A percentile compares a stretch with the other conserved stretches of the same genome.
Conservation (phyloP, 257 asterid species). For the Ocimum tenuiflorum region DNA sequence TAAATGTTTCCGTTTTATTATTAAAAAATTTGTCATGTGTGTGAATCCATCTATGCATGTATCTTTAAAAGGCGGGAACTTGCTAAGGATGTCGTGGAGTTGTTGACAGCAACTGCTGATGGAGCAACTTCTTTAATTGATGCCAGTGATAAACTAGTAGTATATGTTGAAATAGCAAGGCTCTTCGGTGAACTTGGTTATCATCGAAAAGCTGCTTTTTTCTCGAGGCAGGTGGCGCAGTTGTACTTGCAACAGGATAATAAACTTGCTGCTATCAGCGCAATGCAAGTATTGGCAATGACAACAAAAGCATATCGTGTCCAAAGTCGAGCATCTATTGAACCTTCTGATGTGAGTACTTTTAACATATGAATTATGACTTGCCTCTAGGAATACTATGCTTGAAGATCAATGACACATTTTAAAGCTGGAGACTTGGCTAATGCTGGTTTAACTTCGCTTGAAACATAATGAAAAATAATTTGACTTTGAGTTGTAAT, state of each 20-base stretch:
- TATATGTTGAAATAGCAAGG: slow-evolving; percentile 85
- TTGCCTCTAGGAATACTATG: slow-evolving; percentile 18
- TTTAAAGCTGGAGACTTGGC: not conserved
- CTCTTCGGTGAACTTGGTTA: slow-evolving; percentile 93
- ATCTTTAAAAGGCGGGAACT: slow-evolving; percentile 67
- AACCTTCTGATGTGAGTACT: slow-evolving; percentile 53
- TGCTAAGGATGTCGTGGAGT: slow-evolving; percentile 87
- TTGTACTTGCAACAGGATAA: slow-evolving; percentile 93
- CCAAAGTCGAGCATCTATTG: slow-evolving; percentile 83
- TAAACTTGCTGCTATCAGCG: slow-evolving; percentile 89
- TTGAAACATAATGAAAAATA: slow-evolving; percentile 11
- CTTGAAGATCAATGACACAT: not conserved
- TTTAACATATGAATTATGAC: slow-evolving; percentile 1
- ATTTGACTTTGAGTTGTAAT: slow-evolving; percentile 10
- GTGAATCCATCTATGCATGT: slow-evolving; percentile 1
- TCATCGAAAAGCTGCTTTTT: slow-evolving; percentile 95
- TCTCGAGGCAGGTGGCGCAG: slow-evolving; percentile 97
- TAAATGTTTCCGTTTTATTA: not conserved
- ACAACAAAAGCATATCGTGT: slow-evolving; percentile 95
- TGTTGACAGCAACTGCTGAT: slow-evolving; percentile 91
- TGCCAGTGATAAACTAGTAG: slow-evolving; percentile 86
- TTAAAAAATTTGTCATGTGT: not conserved
- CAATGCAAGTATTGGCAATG: slow-evolving; percentile 98
- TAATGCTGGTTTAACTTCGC: not conserved
- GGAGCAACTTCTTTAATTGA: slow-evolving; percentile 95